phyloP scores from a whole-genome alignment of 805 yeast species.

The Spathaspora boniae region DNA sequence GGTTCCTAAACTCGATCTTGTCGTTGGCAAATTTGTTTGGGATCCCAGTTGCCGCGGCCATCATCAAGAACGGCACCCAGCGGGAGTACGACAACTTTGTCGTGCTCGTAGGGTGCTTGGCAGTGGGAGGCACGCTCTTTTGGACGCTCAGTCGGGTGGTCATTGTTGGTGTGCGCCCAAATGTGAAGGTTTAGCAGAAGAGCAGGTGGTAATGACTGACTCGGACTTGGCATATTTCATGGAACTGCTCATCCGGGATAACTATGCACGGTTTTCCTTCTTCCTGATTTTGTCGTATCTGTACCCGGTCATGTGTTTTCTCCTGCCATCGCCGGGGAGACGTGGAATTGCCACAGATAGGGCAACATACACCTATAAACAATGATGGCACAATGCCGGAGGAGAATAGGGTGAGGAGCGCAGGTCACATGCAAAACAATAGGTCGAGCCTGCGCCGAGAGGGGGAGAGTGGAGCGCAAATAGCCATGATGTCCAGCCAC shows the following conservation, averaged over 20 bases:
- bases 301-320: neutral
- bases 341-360: too few species aligned
- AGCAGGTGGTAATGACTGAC: neutral
- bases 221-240: neutral
- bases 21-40: constrained; percentile 32
- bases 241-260: too few species aligned
- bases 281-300: neutral
- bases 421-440: too few species aligned
- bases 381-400: too few species aligned
- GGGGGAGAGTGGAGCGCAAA: too few species aligned
- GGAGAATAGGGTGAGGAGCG: too few species aligned
- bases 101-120: constrained; percentile 26
- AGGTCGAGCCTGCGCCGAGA: too few species aligned
- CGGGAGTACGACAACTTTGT: constrained; percentile 29
- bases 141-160: constrained; percentile 22
- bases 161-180: constrained; percentile 19
- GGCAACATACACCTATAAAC: too few species aligned
- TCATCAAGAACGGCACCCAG: constrained; percentile 24
- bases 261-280: neutral
- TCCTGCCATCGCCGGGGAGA: too few species aligned
- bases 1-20: constrained; percentile 27
- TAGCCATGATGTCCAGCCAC: too few species aligned
- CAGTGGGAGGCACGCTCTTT: constrained; percentile 24
- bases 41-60: constrained; percentile 31
- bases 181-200: constrained; percentile 17